Evolutionary conservation across 306 rosid species (phyloP), one percentile per base, ranked within the genome.

Genomic region (Medicago arabica): DNA sequence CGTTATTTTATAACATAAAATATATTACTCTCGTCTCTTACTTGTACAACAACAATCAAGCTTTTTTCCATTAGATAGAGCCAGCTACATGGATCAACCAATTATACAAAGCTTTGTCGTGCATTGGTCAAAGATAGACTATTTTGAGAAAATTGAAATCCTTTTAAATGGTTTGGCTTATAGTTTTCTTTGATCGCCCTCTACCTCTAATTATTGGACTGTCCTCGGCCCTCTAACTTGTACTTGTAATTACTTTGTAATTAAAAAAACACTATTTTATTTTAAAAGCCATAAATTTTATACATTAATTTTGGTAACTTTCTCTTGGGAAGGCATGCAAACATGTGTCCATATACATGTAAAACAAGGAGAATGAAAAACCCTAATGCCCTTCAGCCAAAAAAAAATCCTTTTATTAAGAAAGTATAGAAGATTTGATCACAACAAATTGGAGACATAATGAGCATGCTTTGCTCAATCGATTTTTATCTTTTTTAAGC

Each of bases 331-430:
- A 38, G 74, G 25, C 9, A 1, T 12, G 63, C 31, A 7, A 61
- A 36, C 50, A 14, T 47, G 50, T 63, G 46, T n/a, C 23, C 61
- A 61, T 57, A 41, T 16, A n/a, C 53, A 69, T 53, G 40, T 53
- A 61, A 12, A 40, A 50, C 50, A 65, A 63, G 68, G 67, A 53
- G 25, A 53, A 62, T 15, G 51, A 58, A 34, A 41, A 57, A 25
- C 31, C 39, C 61, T 47, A 64, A 39, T 72, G 67, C 67, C 71
- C 62, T 39, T 50, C 71, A 23, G 47, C 61, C 25, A 18, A 50
- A 62, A 77, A 54, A 28, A 28, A 23, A 50, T 18, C 14, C 12
- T 66, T 54, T 25, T 51, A 34, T 25, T 25, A 13, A 5, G 4
- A 44, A 16, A 34, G 36, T 38, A 12, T 36, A 21, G 44, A 66